Evolutionary conservation across 2,329 filamentous ascomycete species (phyloP), one percentile per base, ranked within the genome.

Genomic region (Clarireedia monteithiana): DNA sequence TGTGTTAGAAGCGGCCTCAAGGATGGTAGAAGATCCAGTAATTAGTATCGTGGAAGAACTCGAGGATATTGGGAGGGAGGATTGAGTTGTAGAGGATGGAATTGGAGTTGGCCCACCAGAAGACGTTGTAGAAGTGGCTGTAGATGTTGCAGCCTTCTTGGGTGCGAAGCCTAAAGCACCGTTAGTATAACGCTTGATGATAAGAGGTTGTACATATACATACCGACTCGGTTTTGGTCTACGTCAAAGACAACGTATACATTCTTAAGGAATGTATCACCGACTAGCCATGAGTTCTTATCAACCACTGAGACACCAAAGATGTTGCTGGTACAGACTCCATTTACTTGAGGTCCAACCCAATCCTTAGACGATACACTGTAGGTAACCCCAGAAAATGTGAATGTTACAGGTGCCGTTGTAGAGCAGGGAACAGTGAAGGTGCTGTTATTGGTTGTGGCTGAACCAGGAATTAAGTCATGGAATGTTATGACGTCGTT

Each of bases 231-330:
- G 45, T 70, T 72, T 61, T 83, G 67, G 60, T 92, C 89, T 53
- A 81, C 82, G 69, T 96, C 91, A 68, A 95, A 95, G 24, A 94
- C 85, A 1, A 83, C 77, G 68, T 95, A 95, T 15, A 95, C 90
- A 63, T 95, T 95, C 74, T 95, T 95, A 59, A 96, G 72, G 64
- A 95, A 95, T 0, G 86, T 82, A 62, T 91, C 90, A 2, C 91
- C 91, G 1, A 95, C 71, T n/a, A 96, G 76, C 89, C 90, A 95
- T 63, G 74, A 60, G n/a, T 55, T 63, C 12, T 14, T 45, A 14
- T 60, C 76, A 48, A 89, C 84, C 14, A 88, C 82, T 67, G 86
- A 80, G 26, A 83, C 77, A 1, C 86, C 88, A 53, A 90, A 85
- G 38, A 95, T 81, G 64, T 88, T 91, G 68, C 88, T 91, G 17